Percentiles rank a stretch among this genome's conserved stretches.
These are phyloP conservation scores for Cucumis hystrix DNA, from an alignment of 306 rosid species.

Conservation along the genomic window DNA sequence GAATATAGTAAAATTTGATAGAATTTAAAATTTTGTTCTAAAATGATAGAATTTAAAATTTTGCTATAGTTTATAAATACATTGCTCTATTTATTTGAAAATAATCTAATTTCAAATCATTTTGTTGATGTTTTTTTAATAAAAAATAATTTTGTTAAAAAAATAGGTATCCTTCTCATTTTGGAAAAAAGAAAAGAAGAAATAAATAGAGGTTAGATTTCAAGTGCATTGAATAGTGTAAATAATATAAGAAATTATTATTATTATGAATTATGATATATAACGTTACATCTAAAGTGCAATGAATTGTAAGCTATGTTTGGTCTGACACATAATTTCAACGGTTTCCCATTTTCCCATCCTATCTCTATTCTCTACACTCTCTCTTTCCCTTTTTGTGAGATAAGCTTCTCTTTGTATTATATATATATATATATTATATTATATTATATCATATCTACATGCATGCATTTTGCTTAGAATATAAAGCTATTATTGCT, in stretches of 20 bases:
- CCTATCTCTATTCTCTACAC: background rate
- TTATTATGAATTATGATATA: background rate
- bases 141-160: too few relatives aligned
- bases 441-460: background rate
- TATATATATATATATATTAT: background rate
- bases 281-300: background rate
- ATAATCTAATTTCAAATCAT: too few relatives aligned
- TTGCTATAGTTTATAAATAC: too few relatives aligned
- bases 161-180: too few relatives aligned
- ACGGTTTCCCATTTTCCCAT: slow-evolving; percentile 3
- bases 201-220: background rate
- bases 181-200: background rate
- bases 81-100: too few relatives aligned
- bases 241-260: background rate
- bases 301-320: background rate
- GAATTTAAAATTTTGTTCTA: too few relatives aligned
- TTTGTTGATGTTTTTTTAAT: too few relatives aligned
- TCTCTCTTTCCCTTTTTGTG: background rate
- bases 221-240: background rate
- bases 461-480: background rate
- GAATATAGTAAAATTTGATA: too few relatives aligned
- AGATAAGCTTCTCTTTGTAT: background rate
- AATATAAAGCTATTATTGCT: background rate
- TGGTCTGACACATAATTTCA: slow-evolving; percentile 3
- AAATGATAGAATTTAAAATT: too few relatives aligned